These are phyloP conservation scores for Dendryphion nanum DNA, from an alignment of 2,329 filamentous ascomycete genomes.

Conservation along the genomic window DNA sequence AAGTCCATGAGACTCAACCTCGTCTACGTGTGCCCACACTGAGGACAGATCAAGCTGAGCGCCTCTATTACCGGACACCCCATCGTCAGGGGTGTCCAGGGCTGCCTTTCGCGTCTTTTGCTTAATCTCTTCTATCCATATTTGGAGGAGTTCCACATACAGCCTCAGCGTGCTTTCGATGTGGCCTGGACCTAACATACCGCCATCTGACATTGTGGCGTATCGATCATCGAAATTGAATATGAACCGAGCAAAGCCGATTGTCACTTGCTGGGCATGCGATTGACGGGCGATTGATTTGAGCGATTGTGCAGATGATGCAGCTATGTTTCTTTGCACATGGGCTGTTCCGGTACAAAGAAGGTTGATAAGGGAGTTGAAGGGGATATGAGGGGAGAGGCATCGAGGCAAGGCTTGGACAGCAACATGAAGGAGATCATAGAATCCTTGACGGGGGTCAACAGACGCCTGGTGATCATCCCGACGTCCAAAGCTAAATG, in stretches of 20 bases:
- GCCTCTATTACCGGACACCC: slow-evolving; percentile 66
- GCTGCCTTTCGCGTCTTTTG: slow-evolving; percentile 75
- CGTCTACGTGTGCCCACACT: slow-evolving; percentile 90
- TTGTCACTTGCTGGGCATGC: slow-evolving; percentile 92
- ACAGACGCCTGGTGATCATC: slow-evolving; percentile 72
- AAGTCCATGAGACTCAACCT: slow-evolving; percentile 92
- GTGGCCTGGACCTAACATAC: slow-evolving; percentile 89
- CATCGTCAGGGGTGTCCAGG: slow-evolving; percentile 60
- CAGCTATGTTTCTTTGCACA: slow-evolving; percentile 86
- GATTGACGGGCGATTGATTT: slow-evolving; percentile 94
- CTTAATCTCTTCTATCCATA: slow-evolving; percentile 97
- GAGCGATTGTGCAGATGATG: slow-evolving; percentile 85
- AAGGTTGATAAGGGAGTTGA: slow-evolving; percentile 90
- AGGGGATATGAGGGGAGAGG: slow-evolving; percentile 83
- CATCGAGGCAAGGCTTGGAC: slow-evolving; percentile 95
- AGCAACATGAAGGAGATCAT: slow-evolving; percentile 91
- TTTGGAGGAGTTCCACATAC: slow-evolving; percentile 89
- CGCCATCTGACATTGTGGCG: slow-evolving; percentile 95
- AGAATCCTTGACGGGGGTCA: slow-evolving; percentile 91
- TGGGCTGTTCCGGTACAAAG: slow-evolving; percentile 96
- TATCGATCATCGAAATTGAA: slow-evolving; percentile 98
- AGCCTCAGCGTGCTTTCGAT: slow-evolving; percentile 91
- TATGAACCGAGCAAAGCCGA: slow-evolving; percentile 94
- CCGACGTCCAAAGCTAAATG: slow-evolving; percentile 83
- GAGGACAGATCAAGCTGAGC: slow-evolving; percentile 81